These are phyloP conservation scores for Candida broadrunensis DNA, from an alignment of 805 yeast genomes.

Conservation along the genomic window DNA sequence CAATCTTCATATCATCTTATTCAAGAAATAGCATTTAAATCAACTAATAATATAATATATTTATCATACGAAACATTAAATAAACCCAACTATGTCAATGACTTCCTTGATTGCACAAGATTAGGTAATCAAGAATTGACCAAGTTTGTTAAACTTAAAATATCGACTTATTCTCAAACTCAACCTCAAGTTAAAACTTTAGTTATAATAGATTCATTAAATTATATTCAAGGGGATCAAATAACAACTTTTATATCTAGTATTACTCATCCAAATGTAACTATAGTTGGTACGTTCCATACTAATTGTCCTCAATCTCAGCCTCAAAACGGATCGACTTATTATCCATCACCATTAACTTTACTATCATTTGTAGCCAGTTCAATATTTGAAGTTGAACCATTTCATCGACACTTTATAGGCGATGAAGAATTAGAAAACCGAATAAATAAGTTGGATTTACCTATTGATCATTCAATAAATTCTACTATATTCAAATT, in stretches of 20 bases:
- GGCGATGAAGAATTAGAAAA: slow-evolving; percentile 51
- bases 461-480: slow-evolving; percentile 45
- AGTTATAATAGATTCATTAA: slow-evolving; percentile 43
- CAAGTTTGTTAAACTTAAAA: slow-evolving; percentile 15
- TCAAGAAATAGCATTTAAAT: slow-evolving; percentile 52
- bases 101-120: slow-evolving; percentile 45
- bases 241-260: slow-evolving; percentile 50
- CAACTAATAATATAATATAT: slow-evolving; percentile 42
- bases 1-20: slow-evolving; percentile 64
- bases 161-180: too few species aligned
- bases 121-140: slow-evolving; percentile 14
- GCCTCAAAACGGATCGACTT: slow-evolving; percentile 32
- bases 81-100: slow-evolving; percentile 47
- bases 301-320: slow-evolving; percentile 36
- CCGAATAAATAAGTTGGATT: slow-evolving; percentile 33
- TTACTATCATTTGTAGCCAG: slow-evolving; percentile 72
- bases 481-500: slow-evolving; percentile 49
- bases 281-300: slow-evolving; percentile 37
- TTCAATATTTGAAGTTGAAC: slow-evolving; percentile 60
- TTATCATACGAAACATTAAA: slow-evolving; percentile 67
- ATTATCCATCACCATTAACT: slow-evolving; percentile 53
- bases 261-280: slow-evolving; percentile 32
- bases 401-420: slow-evolving; percentile 22
- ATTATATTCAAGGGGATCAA: slow-evolving; percentile 47
- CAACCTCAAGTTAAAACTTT: slow-evolving; percentile 5